Base-by-base conservation (phyloP, 2,329 filamentous ascomycete species). In the Coniochaeta prunicola region DNA sequence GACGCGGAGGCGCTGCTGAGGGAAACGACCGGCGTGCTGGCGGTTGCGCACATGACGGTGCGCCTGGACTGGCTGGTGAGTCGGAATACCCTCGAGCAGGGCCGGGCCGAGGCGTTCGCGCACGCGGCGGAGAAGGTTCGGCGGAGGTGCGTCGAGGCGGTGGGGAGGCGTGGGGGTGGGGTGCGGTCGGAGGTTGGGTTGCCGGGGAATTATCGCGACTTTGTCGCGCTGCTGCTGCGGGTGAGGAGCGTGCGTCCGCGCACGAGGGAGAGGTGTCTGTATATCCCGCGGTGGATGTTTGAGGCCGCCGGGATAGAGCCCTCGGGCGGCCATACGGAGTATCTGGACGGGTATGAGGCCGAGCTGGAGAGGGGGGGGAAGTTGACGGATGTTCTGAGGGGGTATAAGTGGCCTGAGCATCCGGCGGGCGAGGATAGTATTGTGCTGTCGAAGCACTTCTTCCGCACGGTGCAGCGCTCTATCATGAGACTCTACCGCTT, bases 241-340 rank as follows among this genome's bases (percentile, higher is more conserved):
- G 21, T 57, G 13, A 34, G 56, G 28, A 45, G 56, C 56, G 28
- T 33, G 13, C 56, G 56, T 34, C 56, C 56, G 34, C 19, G 26
- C 21, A 50, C 45, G 10, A 28, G 12, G 15, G 19, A 57, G 4
- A 40, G 56, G 13, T 57, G 56, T 13, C 56, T 57, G 28, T 57
- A 48, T 17, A 57, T 57, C 24, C 56, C 56, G 24, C 24, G 24
- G 15, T 57, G 56, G 56, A 28, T 57, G 28, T 57, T 48, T n/a
- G 38, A 31, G 13, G 56, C 24, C 7, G 56, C 56, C 7, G 40
- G 38, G 10, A 50, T 57, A 17, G 56, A 57, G 24, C 56, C 56
- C 5, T 5, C 56, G 8, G 36, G 36, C 38, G 56, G 26, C 17
- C 53, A 54, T 17, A 31, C 53, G 30, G 53, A 5, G 30, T 15